A percentile compares a stretch with the other conserved stretches of the same genome.
Evolutionary conservation across 345 rosid species (phyloP).

Genomic region (Bretschneidera sinensis): DNA sequence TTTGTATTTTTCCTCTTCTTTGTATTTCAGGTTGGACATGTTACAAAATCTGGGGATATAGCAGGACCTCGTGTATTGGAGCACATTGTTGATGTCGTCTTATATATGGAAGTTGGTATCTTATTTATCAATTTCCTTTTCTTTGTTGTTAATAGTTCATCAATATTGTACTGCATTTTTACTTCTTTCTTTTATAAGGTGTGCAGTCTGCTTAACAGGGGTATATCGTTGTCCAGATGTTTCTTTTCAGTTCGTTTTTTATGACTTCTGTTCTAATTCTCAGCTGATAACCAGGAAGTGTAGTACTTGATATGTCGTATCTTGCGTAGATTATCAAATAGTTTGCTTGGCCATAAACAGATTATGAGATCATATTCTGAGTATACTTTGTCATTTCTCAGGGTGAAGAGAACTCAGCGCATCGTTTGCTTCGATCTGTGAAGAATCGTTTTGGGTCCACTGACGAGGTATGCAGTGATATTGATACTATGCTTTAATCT

Average conservation of each 20-base stretch:
- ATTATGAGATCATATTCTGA: neutral
- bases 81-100: conserved; percentile 96
- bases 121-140: conserved; percentile 16
- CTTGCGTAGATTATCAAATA: too few relatives aligned
- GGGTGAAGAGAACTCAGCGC: conserved; percentile 84
- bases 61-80: conserved; percentile 99
- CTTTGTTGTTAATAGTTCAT: conserved; percentile 5
- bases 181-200: conserved; percentile 1
- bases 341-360: too few relatives aligned
- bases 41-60: conserved; percentile 84
- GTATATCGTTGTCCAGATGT: too few relatives aligned
- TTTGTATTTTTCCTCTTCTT: conserved; percentile 1
- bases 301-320: neutral
- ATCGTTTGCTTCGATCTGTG: conserved; percentile 89
- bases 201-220: neutral
- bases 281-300: neutral
- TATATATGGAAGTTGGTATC: conserved; percentile 84
- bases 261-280: neutral
- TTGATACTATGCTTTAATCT: neutral
- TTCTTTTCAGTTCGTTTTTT: too few relatives aligned
- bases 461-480: conserved; percentile 59
- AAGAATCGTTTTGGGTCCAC: conserved; percentile 94
- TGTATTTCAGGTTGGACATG: conserved; percentile 77
- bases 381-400: conserved; percentile 19
- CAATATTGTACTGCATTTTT: neutral